Base-by-base conservation (phyloP, 352 stramenopile species). In the Globisporangium abappressorium region DNA sequence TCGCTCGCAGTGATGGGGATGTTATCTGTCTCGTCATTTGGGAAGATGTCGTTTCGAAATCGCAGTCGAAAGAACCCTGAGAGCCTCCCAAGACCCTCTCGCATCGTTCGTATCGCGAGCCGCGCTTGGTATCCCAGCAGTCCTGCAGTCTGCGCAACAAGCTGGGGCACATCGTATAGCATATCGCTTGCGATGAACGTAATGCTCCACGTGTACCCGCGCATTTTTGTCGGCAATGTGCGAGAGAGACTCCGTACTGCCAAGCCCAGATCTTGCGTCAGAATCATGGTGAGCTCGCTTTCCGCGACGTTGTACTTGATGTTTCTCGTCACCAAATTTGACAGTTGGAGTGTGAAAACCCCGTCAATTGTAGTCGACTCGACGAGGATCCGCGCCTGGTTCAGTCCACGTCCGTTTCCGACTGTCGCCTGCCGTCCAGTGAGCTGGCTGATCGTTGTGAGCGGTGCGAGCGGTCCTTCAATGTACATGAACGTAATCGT, bases 401-500 rank as follows among this genome's bases (percentile, higher is more conserved):
- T 64, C 14, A 74, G 66, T 0, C 76, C 69, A 51, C 75, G 75
- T 18, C 85, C 88, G 55, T 93, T 75, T 1, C 86, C 85, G n/a
- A 96, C 80, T 6, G 73, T 82, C 9, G 81, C 86, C 14, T 65
- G 51, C 3, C 60, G 64, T 43, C 85, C 87, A 1, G 82, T 92
- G 54, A 96, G 78, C 15, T 77, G 71, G 38, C 58, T 88, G 57
- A 63, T 72, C 3, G 70, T 75, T 12, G 75, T 77, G 33, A 96
- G 68, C 24, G 77, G 68, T 7, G 84, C 70, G 1, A 94, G 61
- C 1, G 79, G 73, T 0, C 86, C 86, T 77, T 90, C 79, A 7
- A 79, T 72, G 65, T 81, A 88, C 43, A 92, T 66, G 61, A 96
- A 95, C 28, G 85, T 93, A 51, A 96, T 91, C 26, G 68, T 74